Percentiles rank a stretch among this genome's conserved stretches.
phyloP scores from a whole-genome alignment of 108 stramenopile genomes.

The Epipyxis sp. region DNA sequence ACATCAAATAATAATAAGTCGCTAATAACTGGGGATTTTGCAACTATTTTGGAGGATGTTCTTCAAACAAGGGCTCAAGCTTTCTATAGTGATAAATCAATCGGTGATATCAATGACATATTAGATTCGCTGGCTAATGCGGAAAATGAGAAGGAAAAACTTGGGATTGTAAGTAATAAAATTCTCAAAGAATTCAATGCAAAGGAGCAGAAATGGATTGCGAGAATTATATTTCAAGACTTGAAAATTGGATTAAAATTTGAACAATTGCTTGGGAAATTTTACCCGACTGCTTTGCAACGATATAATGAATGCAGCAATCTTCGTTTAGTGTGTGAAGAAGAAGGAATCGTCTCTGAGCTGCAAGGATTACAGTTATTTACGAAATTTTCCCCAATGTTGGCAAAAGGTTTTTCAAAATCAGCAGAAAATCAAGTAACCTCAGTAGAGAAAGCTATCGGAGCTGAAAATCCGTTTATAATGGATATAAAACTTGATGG shows the following conservation, averaged over 20 bases:
- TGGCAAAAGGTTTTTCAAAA: slow-evolving; percentile 25
- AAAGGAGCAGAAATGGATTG: slow-evolving; percentile 34
- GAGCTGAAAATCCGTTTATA: slow-evolving; percentile 1
- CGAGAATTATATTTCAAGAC: slow-evolving; percentile 26
- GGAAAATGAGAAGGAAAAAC: not conserved
- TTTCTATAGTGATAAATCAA: not conserved
- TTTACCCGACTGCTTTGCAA: not conserved
- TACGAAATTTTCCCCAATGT: slow-evolving; percentile 22
- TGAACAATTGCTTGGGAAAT: slow-evolving; percentile 2
- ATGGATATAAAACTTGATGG: slow-evolving; percentile 47
- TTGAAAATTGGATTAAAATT: slow-evolving; percentile 24
- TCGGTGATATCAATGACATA: slow-evolving; percentile 22
- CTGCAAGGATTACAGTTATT: slow-evolving; percentile 3
- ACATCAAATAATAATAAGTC: no score
- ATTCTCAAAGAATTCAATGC: not conserved
- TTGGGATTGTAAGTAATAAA: not conserved
- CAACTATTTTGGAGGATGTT: slow-evolving; percentile 3
- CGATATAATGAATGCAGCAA: slow-evolving; percentile 24
- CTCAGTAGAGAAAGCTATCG: not conserved
- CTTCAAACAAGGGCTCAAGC: not conserved
- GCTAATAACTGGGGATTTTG: slow-evolving; percentile 17
- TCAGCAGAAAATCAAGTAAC: not conserved
- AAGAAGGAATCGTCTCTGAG: not conserved
- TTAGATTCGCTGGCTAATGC: slow-evolving; percentile 12
- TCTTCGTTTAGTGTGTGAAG: slow-evolving; percentile 30